phyloP scores from a whole-genome alignment of 176 grass and related monocot genomes.

The Aegilops bicornis region DNA sequence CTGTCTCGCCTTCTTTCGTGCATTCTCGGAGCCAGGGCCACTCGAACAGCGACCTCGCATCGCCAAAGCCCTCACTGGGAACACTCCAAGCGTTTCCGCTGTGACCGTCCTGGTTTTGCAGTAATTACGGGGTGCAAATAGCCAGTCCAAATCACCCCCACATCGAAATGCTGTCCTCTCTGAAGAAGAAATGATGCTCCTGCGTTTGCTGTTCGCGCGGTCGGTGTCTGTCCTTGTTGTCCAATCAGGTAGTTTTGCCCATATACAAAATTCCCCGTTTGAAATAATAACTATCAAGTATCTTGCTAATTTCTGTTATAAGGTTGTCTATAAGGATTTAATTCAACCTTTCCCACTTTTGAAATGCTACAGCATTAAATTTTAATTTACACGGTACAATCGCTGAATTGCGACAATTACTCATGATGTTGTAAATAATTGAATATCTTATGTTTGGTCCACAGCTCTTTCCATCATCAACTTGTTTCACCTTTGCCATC shows the following conservation, averaged over 20 bases:
- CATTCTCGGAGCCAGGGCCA: constrained; percentile 32
- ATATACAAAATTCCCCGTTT: too few relatives aligned
- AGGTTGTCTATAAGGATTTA: background rate
- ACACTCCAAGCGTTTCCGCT: background rate
- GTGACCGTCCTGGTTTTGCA: constrained; percentile 3
- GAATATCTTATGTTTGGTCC: constrained; percentile 7
- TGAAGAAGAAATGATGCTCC: background rate
- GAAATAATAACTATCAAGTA: background rate
- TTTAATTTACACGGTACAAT: background rate
- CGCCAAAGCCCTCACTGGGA: background rate
- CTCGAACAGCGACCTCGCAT: constrained; percentile 31
- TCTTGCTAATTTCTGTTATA: background rate
- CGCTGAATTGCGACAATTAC: background rate
- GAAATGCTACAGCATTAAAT: background rate
- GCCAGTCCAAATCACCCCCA: background rate
- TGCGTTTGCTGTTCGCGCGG: background rate
- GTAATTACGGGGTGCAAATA: constrained; percentile 4
- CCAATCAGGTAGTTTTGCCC: background rate
- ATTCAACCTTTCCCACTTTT: too few relatives aligned
- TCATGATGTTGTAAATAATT: background rate
- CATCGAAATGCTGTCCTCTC: constrained; percentile 13
- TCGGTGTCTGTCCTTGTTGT: constrained; percentile 15
- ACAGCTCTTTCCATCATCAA: background rate
- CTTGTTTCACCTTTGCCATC: background rate
- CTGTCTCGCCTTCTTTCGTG: constrained; percentile 29